These are phyloP conservation scores for Ustilago sp. DNA, from an alignment of 1,284 basidiomycete genomes.

Conservation along the genomic window DNA sequence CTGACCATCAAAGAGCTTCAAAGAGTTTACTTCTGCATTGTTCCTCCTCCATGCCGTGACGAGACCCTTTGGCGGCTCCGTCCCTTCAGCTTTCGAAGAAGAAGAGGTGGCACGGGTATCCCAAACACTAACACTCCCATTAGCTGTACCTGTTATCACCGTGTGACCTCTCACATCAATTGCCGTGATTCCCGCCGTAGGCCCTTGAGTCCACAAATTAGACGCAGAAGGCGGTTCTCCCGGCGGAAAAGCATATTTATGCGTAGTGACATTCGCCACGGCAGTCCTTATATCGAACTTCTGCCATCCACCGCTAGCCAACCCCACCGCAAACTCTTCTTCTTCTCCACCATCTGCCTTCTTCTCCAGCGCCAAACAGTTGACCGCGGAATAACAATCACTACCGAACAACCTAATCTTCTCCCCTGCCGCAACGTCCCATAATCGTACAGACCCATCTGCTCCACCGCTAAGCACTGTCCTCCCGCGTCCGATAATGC, in stretches of 20 bases:
- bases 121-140: constrained; percentile 76
- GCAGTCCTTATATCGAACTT: constrained; percentile 75
- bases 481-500: constrained; percentile 76
- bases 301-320: constrained; percentile 75
- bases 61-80: constrained; percentile 17
- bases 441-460: constrained; percentile 79
- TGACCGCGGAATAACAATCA: constrained; percentile 71
- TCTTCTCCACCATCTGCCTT: constrained; percentile 14
- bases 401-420: constrained; percentile 65
- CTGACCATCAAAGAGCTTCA: constrained; percentile 3
- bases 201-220: constrained; percentile 75
- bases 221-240: constrained; percentile 66
- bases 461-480: constrained; percentile 75
- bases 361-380: constrained; percentile 70
- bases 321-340: constrained; percentile 71
- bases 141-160: constrained; percentile 76
- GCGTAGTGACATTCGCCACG: constrained; percentile 71
- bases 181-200: constrained; percentile 60
- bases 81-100: not conserved
- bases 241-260: constrained; percentile 62
- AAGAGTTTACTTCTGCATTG: constrained; percentile 28
- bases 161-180: constrained; percentile 65
- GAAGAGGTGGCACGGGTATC: constrained; percentile 71
- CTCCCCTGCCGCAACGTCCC: constrained; percentile 78
- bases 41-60: constrained; percentile 36